These are phyloP conservation scores for Phyllosticta citrichinensis DNA, from an alignment of 2,329 filamentous ascomycete genomes.

Conservation along the genomic window DNA sequence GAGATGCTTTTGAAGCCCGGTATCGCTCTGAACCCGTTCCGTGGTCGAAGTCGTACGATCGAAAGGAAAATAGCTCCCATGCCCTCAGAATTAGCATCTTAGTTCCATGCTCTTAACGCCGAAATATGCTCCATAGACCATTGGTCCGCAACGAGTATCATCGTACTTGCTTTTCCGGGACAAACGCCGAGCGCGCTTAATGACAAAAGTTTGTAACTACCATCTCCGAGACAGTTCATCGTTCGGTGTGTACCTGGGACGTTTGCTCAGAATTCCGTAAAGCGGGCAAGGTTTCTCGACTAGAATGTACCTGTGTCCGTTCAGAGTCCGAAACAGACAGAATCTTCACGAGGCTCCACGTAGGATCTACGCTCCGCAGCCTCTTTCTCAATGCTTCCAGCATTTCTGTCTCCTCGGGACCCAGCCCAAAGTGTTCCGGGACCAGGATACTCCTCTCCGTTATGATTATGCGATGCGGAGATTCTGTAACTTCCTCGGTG, in stretches of 20 bases:
- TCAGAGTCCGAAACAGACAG: neutral
- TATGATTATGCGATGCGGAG: constrained; percentile 20
- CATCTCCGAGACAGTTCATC: neutral
- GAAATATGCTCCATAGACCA: neutral
- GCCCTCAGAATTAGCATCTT: neutral
- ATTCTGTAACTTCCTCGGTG: constrained; percentile 12
- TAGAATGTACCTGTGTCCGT: neutral
- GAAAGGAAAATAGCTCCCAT: no score
- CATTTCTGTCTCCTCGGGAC: constrained; percentile 25
- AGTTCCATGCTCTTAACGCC: neutral
- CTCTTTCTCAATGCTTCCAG: constrained; percentile 26
- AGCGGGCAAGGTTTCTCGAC: neutral
- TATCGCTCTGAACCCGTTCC: neutral
- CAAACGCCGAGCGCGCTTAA: neutral
- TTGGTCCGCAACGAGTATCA: neutral
- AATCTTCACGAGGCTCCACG: neutral
- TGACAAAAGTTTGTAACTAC: neutral
- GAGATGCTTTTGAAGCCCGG: neutral
- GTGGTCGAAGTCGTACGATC: no score
- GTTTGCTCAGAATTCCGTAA: neutral
- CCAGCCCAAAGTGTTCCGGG: constrained; percentile 27
- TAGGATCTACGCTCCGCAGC: constrained; percentile 13
- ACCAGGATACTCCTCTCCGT: constrained; percentile 21
- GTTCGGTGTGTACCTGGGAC: neutral
- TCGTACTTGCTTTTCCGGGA: neutral